These are phyloP conservation scores for Podaxis sp. DNA, from an alignment of 768 basidiomycete genomes.

Conservation along the genomic window DNA sequence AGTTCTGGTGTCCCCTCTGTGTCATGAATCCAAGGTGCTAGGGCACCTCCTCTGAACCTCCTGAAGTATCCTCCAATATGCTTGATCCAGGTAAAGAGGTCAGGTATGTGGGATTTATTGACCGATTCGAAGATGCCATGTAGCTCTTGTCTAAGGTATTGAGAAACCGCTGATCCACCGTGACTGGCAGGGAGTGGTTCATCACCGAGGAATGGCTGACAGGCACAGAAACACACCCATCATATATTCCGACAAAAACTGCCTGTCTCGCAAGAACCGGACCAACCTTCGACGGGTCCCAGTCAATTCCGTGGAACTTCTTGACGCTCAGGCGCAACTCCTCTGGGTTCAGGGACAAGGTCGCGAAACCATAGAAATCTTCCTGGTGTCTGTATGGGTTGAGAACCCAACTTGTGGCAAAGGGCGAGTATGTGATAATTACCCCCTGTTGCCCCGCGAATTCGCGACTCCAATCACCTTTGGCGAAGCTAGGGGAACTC, in stretches of 20 bases:
- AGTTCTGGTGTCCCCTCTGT: constrained; percentile 38
- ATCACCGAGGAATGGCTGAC: constrained; percentile 5
- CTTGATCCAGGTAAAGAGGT: constrained; percentile 74
- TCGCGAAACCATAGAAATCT: constrained; percentile 78
- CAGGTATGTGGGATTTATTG: constrained; percentile 68
- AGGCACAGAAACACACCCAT: constrained; percentile 59
- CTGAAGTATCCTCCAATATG: constrained; percentile 89
- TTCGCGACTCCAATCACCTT: constrained; percentile 77
- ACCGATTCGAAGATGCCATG: constrained; percentile 84
- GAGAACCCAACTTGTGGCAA: constrained; percentile 5
- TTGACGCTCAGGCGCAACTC: constrained; percentile 70
- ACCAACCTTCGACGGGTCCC: constrained; percentile 62
- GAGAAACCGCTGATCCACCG: constrained; percentile 87
- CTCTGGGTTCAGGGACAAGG: constrained; percentile 72
- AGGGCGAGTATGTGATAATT: constrained; percentile 12
- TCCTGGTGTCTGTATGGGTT: constrained; percentile 72
- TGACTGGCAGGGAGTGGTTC: constrained; percentile 52
- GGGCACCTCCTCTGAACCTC: constrained; percentile 79
- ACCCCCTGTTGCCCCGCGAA: constrained; percentile 78
- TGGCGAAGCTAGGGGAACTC: constrained; percentile 72
- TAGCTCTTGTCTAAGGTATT: constrained; percentile 81
- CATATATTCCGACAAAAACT: constrained; percentile 87
- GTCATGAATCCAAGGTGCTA: constrained; percentile 63
- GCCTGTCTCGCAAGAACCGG: constrained; percentile 70
- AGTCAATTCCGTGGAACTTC: constrained; percentile 61